phyloP scores from a whole-genome alignment of 148 eudicot genomes.

The Rhododendron simsii region DNA sequence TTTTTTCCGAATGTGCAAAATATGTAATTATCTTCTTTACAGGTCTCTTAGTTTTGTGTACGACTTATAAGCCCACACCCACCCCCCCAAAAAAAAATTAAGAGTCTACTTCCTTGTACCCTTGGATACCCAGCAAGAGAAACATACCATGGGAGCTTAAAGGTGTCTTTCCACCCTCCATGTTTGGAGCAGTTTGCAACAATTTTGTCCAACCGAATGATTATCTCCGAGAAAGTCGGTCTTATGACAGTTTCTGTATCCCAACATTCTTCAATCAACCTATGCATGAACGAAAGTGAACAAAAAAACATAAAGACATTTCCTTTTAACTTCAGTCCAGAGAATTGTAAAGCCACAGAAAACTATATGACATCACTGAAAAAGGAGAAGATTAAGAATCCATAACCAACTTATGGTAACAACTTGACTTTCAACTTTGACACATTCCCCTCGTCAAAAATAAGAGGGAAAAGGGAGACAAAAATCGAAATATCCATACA shows the following conservation, averaged over 20 bases:
- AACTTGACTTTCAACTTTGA: constrained; percentile 5
- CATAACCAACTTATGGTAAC: not conserved
- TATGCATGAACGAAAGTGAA: constrained; percentile 20
- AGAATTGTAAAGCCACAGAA: not conserved
- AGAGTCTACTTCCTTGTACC: not conserved
- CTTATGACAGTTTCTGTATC: constrained; percentile 36
- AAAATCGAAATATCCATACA: not conserved
- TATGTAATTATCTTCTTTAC: too few relatives aligned
- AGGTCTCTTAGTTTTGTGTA: not conserved
- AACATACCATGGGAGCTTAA: constrained; percentile 86
- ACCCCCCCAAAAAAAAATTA: not conserved
- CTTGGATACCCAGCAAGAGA: not conserved
- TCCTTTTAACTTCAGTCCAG: not conserved
- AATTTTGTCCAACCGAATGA: constrained; percentile 69
- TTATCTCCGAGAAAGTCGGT: constrained; percentile 76
- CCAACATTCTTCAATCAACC: constrained; percentile 94
- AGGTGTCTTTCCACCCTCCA: constrained; percentile 97
- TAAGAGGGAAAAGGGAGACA: not conserved
- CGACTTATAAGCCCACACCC: not conserved
- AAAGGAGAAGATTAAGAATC: not conserved
- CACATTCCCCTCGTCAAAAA: not conserved
- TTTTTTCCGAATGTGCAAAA: too few relatives aligned
- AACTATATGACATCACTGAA: not conserved
- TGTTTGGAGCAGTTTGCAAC: constrained; percentile 64
- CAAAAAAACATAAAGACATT: not conserved